Evolutionary conservation across 352 stramenopile genomes (phyloP).

Genomic region (Phytopythium montanum): DNA sequence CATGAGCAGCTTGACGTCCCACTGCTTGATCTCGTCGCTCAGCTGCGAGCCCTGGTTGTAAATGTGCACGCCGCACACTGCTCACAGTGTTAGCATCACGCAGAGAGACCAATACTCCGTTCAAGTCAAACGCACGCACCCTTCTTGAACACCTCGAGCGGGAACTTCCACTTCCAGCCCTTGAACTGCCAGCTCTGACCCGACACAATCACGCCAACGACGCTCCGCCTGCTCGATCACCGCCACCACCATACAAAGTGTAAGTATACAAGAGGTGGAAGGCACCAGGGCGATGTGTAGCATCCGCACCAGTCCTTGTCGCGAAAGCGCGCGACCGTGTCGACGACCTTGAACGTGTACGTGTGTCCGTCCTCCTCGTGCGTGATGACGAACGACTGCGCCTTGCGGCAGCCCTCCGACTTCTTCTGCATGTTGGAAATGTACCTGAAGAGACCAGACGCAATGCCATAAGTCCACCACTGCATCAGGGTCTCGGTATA

Average conservation of each 20-base stretch:
- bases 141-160: conserved; percentile 90
- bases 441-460: conserved; percentile 17
- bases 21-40: conserved; percentile 83
- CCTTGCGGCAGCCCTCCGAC: conserved; percentile 70
- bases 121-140: conserved; percentile 24
- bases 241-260: too few relatives aligned
- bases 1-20: conserved; percentile 90
- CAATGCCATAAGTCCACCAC: not conserved
- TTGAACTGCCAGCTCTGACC: conserved; percentile 92
- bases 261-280: not conserved
- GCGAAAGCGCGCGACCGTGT: conserved; percentile 80
- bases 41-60: conserved; percentile 82
- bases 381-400: conserved; percentile 76
- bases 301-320: conserved; percentile 89
- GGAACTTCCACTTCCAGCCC: conserved; percentile 92
- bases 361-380: conserved; percentile 77
- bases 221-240: conserved; percentile 64
- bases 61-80: conserved; percentile 82
- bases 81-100: not conserved
- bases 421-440: conserved; percentile 87
- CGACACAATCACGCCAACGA: conserved; percentile 88
- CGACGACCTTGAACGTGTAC: conserved; percentile 88
- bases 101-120: not conserved
- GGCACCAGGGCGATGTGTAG: not conserved
- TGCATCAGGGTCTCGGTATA: not conserved